These are phyloP conservation scores for Hemileccinum impolitum DNA, from an alignment of 768 basidiomycete species.

Conservation along the genomic window DNA sequence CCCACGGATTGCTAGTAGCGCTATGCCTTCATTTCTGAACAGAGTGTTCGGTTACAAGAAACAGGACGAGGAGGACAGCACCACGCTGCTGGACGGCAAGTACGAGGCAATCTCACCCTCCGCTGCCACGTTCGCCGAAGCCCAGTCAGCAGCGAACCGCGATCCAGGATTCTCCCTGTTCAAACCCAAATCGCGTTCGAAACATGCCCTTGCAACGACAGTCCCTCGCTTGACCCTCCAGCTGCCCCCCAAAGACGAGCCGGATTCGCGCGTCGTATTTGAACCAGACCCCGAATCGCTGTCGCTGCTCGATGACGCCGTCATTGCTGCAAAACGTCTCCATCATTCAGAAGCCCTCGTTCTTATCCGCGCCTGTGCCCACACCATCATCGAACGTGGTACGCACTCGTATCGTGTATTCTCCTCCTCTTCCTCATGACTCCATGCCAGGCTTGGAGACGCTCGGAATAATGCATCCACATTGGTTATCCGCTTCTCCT, in stretches of 20 bases:
- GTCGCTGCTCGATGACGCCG: slow-evolving; percentile 46
- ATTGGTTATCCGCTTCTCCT: slow-evolving; percentile 76
- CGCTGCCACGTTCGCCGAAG: slow-evolving; percentile 13
- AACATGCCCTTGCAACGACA: slow-evolving; percentile 26
- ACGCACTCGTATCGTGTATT: slow-evolving; percentile 22
- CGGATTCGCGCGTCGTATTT: slow-evolving; percentile 50
- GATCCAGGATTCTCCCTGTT: slow-evolving; percentile 49
- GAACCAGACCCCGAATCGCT: slow-evolving; percentile 54
- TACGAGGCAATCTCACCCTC: slow-evolving; percentile 58
- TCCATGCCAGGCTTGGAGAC: slow-evolving; percentile 63
- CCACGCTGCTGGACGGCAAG: slow-evolving; percentile 66
- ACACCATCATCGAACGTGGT: slow-evolving; percentile 64
- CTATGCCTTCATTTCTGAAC: slow-evolving; percentile 66
- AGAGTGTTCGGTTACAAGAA: slow-evolving; percentile 77
- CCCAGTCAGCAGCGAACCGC: slow-evolving; percentile 28
- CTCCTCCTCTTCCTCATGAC: neutral
- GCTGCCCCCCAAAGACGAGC: slow-evolving; percentile 52
- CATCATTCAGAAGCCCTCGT: slow-evolving; percentile 60
- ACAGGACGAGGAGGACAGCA: slow-evolving; percentile 49
- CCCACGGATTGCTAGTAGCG: slow-evolving; percentile 20
- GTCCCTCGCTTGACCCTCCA: slow-evolving; percentile 62
- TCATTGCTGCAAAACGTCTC: slow-evolving; percentile 56
- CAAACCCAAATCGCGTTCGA: slow-evolving; percentile 42
- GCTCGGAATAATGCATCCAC: slow-evolving; percentile 81
- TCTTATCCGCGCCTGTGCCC: slow-evolving; percentile 66